Percentiles rank a stretch among this genome's conserved stretches.
Evolutionary conservation across 257 asterid species (phyloP).

Genomic region (Solanum medicagineum): DNA sequence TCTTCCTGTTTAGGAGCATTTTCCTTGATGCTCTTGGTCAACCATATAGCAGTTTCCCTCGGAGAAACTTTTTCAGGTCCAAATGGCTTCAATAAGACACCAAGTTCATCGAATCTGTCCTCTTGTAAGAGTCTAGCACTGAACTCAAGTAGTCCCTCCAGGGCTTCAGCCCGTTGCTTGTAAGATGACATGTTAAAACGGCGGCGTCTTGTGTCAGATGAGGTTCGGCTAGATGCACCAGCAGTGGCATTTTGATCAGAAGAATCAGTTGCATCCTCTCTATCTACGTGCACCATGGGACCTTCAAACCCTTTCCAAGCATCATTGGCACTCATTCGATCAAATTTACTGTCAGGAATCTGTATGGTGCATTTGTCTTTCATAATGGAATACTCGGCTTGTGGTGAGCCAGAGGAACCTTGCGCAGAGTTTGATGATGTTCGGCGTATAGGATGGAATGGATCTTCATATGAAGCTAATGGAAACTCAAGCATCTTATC

Average conservation of each 20-base stretch:
- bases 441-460: conserved; percentile 24
- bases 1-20: conserved; percentile 44
- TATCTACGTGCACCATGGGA: conserved; percentile 15
- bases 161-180: conserved; percentile 78
- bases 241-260: conserved; percentile 88
- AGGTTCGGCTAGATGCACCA: conserved; percentile 80
- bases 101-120: conserved; percentile 77
- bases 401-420: conserved; percentile 58
- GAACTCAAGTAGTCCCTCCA: conserved; percentile 86
- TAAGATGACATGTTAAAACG: conserved; percentile 74
- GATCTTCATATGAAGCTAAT: conserved; percentile 40
- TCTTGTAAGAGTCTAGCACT: conserved; percentile 76
- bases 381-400: conserved; percentile 53
- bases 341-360: conserved; percentile 40
- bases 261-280: conserved; percentile 49
- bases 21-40: conserved; percentile 81
- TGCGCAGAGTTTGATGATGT: conserved; percentile 40
- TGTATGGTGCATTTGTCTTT: conserved; percentile 64
- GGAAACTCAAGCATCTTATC: conserved; percentile 79
- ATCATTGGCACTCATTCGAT: conserved; percentile 32
- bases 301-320: conserved; percentile 44
- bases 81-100: conserved; percentile 68
- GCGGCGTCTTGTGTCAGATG: conserved; percentile 58
- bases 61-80: conserved; percentile 88
- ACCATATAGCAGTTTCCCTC: conserved; percentile 91